Evolutionary conservation across 345 rosid genomes (phyloP), one percentile per base, ranked within the genome.

Genomic region (Bruguiera gymnorhiza): DNA sequence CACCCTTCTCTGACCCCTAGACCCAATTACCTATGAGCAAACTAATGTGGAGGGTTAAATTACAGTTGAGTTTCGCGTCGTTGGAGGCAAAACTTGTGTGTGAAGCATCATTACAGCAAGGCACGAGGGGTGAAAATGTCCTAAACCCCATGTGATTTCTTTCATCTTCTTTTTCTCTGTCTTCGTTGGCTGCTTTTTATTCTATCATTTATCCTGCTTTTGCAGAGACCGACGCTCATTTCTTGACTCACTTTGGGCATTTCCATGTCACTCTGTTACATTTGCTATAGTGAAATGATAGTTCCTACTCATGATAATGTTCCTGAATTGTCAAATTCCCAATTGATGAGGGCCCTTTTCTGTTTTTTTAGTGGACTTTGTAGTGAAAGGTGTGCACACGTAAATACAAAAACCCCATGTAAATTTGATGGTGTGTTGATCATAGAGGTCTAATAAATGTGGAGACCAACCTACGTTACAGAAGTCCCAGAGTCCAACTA

Each of bases 61-160:
- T 75, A 6, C 27, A 63, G 48, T 43, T 3, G 58, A 66, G 56
- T 23, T 46, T 61, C 57, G 73, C 81, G 61, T 78, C 73, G 64
- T 75, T 75, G 70, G 34, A 39, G 69, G 77, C 72, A 57, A 71
- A 65, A 48, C 69, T 59, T 63, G 69, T 62, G 75, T 64, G 71
- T 51, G 64, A 56, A 70, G 59, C 72, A 79, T 79, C 53, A 71
- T 76, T 65, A 65, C 81, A 76, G 61, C 66, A 16, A 55, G 57
- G 77, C 75, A 75, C 70, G 71, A 34, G 75, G 74, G 75, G 72
- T 52, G 63, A 77, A 77, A 79, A 73, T 57, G 23, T 10, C 15
- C 29, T 18, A 4, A 31, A 26, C 23, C 27, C 73, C 65, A 73
- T 59, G 82, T 80, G 82, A 68, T 75, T 57, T 53, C 60, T 60